Evolutionary conservation across 192 early-diverging fungal species (phyloP), one percentile per base, ranked within the genome.

Genomic region (Jimgerdemannia flammicorona): DNA sequence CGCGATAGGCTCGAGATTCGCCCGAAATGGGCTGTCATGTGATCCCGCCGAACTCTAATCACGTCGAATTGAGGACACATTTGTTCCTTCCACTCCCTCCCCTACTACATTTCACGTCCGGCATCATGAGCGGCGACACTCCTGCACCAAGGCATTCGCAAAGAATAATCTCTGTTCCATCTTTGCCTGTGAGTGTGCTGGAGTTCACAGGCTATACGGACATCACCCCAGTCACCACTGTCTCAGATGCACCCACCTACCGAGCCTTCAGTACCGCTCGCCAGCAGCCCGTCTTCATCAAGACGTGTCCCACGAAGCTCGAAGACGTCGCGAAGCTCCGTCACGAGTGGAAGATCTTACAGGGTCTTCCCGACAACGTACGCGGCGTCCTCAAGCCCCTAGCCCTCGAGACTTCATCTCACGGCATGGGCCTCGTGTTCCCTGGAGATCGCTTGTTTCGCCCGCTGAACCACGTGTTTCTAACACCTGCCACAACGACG

Each of bases 321-420:
- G 44, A 75, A 29, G 74, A 75, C 54, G 68, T 75, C 66, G 68
- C 74, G 18, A 75, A 75, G 59, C 67, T 75, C 43, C 74, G 74
- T 6, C 67, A 75, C 44, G 74, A 75, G 49, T 75, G 69, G 40
- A 75, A 75, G 18, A 17, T 75, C 6, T 49, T 75, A 44, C 67
- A 3, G 17, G 49, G 42, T 40, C 39, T 75, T 40, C 66, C 74
- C n/a, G 74, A 75, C 4, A 39, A 67, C 40, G 44, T 44, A 3
- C 74, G 40, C 0, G 66, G 63, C 3, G 43, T 75, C 44, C 6
- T 67, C 11, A 66, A 69, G 44, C 74, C 74, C 18, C 40, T 75
- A 3, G 74, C 64, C 3, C 64, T 75, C 11, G 74, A 75, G 40
- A 69, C 74, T 59, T 44, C 74, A 59, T 43, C 66, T 4, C 66